Evolutionary conservation across 345 rosid species (phyloP), one percentile per base, ranked within the genome.

Genomic region (Lepidium africanum): DNA sequence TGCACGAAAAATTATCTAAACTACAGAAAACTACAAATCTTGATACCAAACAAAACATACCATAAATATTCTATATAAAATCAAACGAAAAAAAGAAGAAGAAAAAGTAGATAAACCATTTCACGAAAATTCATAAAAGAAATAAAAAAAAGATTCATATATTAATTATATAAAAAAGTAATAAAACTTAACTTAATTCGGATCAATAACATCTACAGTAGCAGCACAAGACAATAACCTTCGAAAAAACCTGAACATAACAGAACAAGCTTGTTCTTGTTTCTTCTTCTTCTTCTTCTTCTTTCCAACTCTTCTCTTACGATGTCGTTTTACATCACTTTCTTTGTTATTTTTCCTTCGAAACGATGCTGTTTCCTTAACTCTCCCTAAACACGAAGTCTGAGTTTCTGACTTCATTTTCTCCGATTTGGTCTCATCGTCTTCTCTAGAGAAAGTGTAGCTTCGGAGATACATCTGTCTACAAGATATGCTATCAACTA

Each of bases 391-490:
- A 17, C 89, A 85, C 70, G 73, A 65, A 16, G 69, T 21, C 43
- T 32, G 63, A 36, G 33, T 59, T 46, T 7, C 40, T 17, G 73
- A 27, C 37, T 52, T 56, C 30, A 36, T 30, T 10, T 56, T 63
- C 50, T 39, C 59, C n/a, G 51, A 5, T n/a, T 60, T 68, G 14
- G 40, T 74, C 42, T 69, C 55, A 27, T 62, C 68, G 12, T 55
- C 88, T 48, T 85, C 82, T 52, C 85, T 71, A 13, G 89, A 81
- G 57, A 91, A 91, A 2, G 90, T 83, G 77, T 91, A 91, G 86
- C 96, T 91, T 46, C 96, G 81, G 3, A 91, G 79, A 67, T 86
- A 91, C 78, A 85, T 85, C 74, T 91, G 96, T 71, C 97, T 69
- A 77, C 96, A 87, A 13, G 93, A 88, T 65, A 87, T 83, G 64